These are phyloP conservation scores for Oleoguttula mirabilis DNA, from an alignment of 495 filamentous ascomycete species.

Conservation along the genomic window DNA sequence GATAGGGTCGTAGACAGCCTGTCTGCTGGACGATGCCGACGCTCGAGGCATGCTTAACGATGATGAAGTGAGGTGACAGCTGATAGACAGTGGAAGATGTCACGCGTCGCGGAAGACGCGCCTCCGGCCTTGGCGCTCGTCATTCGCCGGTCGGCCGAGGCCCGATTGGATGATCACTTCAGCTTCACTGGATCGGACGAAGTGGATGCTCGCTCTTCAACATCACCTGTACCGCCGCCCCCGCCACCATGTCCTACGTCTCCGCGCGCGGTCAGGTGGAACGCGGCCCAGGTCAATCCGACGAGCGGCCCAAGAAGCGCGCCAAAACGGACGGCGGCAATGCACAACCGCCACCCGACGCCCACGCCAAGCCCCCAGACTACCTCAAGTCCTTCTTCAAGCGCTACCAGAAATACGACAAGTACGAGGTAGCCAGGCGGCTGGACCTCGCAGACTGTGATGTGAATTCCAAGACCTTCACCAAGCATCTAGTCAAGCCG, in stretches of 20 bases:
- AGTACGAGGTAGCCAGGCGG: not conserved
- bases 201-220: not conserved
- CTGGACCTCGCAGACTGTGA: constrained; percentile 1
- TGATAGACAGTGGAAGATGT: too few species aligned
- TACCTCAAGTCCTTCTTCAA: not conserved
- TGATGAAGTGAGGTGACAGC: too few species aligned
- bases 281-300: not conserved
- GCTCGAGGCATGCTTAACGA: too few species aligned
- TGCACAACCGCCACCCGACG: not conserved
- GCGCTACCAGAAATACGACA: not conserved
- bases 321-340: not conserved
- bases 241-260: not conserved
- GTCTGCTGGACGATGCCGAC: too few species aligned
- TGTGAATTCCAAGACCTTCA: not conserved
- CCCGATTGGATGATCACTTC: too few species aligned
- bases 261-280: not conserved
- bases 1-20: too few species aligned
- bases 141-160: too few species aligned
- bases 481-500: not conserved
- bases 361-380: constrained; percentile 5
- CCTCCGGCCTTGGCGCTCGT: too few species aligned
- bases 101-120: too few species aligned
- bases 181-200: not conserved
- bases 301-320: not conserved
- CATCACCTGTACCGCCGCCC: too few species aligned